These are phyloP conservation scores for Conoideocrella luteorostrata DNA, from an alignment of 2,329 filamentous ascomycete species.

Conservation along the genomic window DNA sequence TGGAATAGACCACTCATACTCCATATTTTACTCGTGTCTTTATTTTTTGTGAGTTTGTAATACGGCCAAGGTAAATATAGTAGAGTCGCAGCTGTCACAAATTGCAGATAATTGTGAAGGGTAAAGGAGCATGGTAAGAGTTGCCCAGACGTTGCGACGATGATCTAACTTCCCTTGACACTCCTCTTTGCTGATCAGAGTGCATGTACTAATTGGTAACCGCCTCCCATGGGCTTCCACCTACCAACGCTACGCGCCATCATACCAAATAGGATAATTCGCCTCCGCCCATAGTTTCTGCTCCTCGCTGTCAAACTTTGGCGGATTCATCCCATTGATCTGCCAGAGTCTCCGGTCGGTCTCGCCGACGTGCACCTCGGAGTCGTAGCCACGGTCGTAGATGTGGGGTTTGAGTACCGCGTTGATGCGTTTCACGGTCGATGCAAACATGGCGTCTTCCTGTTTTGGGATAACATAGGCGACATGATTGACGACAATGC, in stretches of 20 bases:
- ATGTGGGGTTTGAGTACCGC: constrained; percentile 8
- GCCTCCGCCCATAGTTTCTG: neutral
- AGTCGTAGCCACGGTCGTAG: neutral
- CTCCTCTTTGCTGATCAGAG: too few species aligned
- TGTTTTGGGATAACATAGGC: constrained; percentile 3
- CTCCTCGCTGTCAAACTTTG: neutral
- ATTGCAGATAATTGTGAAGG: too few species aligned
- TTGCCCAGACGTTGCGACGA: too few species aligned
- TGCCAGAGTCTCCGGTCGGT: constrained; percentile 1
- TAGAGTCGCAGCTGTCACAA: too few species aligned
- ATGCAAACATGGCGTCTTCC: neutral
- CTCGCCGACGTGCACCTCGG: neutral
- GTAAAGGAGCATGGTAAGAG: too few species aligned
- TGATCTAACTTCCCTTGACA: too few species aligned
- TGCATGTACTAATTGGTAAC: too few species aligned
- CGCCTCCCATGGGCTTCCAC: too few species aligned
- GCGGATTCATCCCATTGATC: constrained; percentile 1
- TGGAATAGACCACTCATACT: too few species aligned
- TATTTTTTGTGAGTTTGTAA: too few species aligned
- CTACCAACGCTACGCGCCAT: constrained; percentile 1
- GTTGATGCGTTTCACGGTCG: neutral
- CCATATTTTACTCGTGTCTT: too few species aligned
- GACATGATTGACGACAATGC: constrained; percentile 8
- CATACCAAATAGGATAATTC: constrained; percentile 1
- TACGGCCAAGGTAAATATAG: too few species aligned